A percentile compares a stretch with the other conserved stretches of the same genome.
phyloP scores from a whole-genome alignment of 2,329 filamentous ascomycete genomes.

The Fusarium sp. region DNA sequence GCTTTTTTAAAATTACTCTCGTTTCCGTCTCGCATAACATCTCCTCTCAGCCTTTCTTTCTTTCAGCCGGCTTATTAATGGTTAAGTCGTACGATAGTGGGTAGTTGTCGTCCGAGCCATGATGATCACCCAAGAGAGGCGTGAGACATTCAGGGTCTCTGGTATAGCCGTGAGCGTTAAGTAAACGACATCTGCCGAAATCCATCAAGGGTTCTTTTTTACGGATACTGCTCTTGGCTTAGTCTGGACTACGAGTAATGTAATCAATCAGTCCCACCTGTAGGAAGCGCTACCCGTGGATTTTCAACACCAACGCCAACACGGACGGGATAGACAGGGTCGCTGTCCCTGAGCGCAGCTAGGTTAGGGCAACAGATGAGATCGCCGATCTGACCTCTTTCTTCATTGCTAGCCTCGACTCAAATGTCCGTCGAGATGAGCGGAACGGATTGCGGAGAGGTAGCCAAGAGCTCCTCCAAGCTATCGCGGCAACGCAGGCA shows the following conservation, averaged over 20 bases:
- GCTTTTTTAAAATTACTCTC: slow-evolving; percentile 1
- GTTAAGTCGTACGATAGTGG: neutral
- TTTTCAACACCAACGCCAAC: slow-evolving; percentile 22
- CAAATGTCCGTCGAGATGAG: slow-evolving; percentile 41
- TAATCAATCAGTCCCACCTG: slow-evolving; percentile 17
- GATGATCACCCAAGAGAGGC: slow-evolving; percentile 33
- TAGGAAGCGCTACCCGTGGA: slow-evolving; percentile 22
- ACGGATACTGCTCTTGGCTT: neutral
- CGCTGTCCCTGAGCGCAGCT: slow-evolving; percentile 21
- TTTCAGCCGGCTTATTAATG: neutral
- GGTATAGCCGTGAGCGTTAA: neutral
- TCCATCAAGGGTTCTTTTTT: neutral
- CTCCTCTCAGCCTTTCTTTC: slow-evolving; percentile 8
- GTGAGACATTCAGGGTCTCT: slow-evolving; percentile 15
- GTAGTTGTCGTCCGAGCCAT: slow-evolving; percentile 20
- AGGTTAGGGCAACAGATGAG: slow-evolving; percentile 14
- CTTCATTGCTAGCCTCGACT: slow-evolving; percentile 37
- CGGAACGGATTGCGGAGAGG: slow-evolving; percentile 13
- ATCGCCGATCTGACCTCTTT: slow-evolving; percentile 31
- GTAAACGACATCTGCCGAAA: neutral
- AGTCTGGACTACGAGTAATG: slow-evolving; percentile 16
- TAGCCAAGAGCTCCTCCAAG: neutral
- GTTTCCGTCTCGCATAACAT: slow-evolving; percentile 33
- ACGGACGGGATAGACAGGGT: slow-evolving; percentile 19
- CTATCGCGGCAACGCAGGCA: slow-evolving; percentile 17